Conservation (phyloP, 768 basidiomycete genomes). For the Termitomyces sp. region DNA sequence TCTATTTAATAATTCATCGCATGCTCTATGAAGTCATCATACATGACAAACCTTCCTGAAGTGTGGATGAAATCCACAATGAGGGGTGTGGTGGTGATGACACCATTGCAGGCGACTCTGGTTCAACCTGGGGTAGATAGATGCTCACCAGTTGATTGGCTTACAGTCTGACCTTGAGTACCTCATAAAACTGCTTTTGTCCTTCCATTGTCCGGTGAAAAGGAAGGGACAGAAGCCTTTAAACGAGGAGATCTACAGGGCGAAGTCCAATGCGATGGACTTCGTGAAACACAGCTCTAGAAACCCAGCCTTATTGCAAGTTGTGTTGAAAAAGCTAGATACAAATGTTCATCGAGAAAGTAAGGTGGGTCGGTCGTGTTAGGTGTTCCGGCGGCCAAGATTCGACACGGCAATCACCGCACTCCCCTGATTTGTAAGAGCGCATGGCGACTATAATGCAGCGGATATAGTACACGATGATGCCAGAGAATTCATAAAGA, state of each 20-base stretch:
- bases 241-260: not conserved
- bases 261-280: not conserved
- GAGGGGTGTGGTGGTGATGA: conserved; percentile 13
- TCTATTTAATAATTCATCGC: conserved; percentile 29
- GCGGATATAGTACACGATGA: not conserved
- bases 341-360: not conserved
- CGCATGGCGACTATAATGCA: not conserved
- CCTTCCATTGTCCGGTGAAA: not conserved
- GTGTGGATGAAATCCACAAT: conserved; percentile 16
- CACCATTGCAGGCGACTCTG: not conserved
- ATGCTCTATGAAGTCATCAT: not conserved
- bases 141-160: not conserved
- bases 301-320: not conserved
- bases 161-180: too few species aligned
- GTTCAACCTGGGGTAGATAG: not conserved
- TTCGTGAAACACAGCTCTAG: not conserved
- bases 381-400: not conserved
- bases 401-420: not conserved
- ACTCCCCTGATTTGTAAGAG: not conserved
- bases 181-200: not conserved
- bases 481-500: not conserved
- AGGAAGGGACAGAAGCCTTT: not conserved
- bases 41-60: conserved; percentile 24
- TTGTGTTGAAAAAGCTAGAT: not conserved
- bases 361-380: not conserved